Evolutionary conservation across 1,139 yeast species (phyloP).

Genomic region (Geotrichum fermentans): DNA sequence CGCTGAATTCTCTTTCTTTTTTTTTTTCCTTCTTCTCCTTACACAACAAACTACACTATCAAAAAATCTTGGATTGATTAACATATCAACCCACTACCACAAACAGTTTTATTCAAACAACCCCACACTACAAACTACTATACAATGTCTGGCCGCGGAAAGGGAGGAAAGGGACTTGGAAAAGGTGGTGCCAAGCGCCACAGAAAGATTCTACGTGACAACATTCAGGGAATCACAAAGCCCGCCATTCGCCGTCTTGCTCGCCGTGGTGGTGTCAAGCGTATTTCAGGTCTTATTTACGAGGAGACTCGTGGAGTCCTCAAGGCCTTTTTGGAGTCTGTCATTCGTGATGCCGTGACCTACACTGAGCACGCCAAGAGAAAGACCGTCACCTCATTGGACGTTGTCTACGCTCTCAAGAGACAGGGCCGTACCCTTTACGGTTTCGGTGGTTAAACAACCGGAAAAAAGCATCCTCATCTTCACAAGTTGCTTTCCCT

Average conservation of each 20-base stretch:
- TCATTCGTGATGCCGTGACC: conserved; percentile 97
- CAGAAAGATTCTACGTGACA: conserved; percentile 98
- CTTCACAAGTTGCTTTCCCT: not conserved
- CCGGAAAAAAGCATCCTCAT: not conserved
- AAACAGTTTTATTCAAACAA: not conserved
- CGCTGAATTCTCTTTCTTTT: not conserved
- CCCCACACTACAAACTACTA: conserved; percentile 22
- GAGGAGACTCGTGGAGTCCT: conserved; percentile 98
- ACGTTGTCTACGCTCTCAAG: conserved; percentile 98
- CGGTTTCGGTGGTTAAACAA: conserved; percentile 95
- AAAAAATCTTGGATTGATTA: not conserved
- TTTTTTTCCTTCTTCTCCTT: conserved; percentile 8
- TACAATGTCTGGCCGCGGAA: conserved; percentile 97
- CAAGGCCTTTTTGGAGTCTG: conserved; percentile 92
- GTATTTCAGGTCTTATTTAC: conserved; percentile 97
- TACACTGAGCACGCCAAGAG: conserved; percentile 99
- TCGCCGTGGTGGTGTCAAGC: conserved; percentile 99
- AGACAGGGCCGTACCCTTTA: conserved; percentile 99
- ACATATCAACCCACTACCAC: not conserved
- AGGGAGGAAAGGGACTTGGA: conserved; percentile 99
- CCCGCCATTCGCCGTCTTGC: conserved; percentile 99
- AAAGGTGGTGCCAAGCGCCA: conserved; percentile 99
- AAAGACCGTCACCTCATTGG: conserved; percentile 98
- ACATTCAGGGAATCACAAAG: conserved; percentile 99
- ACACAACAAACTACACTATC: not conserved